Base-by-base conservation (phyloP, 345 rosid genomes). In the Eucalyptus sideroxylon region DNA sequence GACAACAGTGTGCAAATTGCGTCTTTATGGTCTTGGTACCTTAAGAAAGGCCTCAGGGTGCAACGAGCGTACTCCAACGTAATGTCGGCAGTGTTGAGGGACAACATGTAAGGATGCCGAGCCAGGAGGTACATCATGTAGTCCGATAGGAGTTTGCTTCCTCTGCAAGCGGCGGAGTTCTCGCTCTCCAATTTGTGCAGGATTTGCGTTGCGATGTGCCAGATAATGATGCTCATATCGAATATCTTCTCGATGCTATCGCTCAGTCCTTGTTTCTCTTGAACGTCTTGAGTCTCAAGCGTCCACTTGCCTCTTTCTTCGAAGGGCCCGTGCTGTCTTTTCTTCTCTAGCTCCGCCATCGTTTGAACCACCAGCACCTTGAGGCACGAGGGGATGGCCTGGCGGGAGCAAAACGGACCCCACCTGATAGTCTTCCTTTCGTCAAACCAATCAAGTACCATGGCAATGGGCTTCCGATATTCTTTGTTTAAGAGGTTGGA, bases 101-200 rank as follows among this genome's bases (percentile, higher is more conserved):
- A 1, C 67, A 60, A 60, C n/a, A 60, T 26, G 6, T 60, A 26
- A 60, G 67, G 67, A 60, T 60, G 67, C 67, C 13, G 31, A 27
- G n/a, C 67, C n/a, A 60, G 67, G 67, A 90, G 89, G 56, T 87
- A 44, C 87, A 90, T 82, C 89, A 90, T 83, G n/a, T 90, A 90
- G 40, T 51, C 27, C 17, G 91, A 90, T 27, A 90, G 9, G 11
- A 30, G 23, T 40, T 16, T 77, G 53, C 88, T 67, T 56, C 55
- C 42, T 15, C 7, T 16, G 11, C 37, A 56, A 56, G 53, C 19
- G 24, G 3, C 8, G 19, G 69, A 56, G 3, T 31, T 21, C 40
- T 83, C 26, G 6, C 65, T 16, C 12, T 1, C 47, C 14, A 26
- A 69, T 50, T 4, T 1, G 56, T 21, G 59, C 53, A 72, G 86